Conservation (phyloP, 441 rosid genomes). For the Flueggea neowawraea region DNA sequence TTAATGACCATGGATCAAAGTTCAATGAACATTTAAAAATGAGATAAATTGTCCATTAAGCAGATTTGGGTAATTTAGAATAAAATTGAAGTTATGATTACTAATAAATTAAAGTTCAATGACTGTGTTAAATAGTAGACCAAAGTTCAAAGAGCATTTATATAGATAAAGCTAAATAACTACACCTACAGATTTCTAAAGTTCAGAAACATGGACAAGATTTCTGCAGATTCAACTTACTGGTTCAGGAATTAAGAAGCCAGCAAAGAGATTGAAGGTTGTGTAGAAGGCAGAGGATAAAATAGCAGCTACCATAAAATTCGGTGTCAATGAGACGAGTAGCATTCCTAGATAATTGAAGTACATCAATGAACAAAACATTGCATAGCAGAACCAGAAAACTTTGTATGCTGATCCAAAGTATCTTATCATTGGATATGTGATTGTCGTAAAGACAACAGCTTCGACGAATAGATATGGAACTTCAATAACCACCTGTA, state of each 20-base stretch:
- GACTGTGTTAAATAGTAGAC: too few relatives aligned
- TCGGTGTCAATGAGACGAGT: conserved; percentile 44
- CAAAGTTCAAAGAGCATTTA: too few relatives aligned
- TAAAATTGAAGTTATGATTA: too few relatives aligned
- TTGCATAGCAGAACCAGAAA: conserved; percentile 40
- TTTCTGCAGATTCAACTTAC: conserved; percentile 16
- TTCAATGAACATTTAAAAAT: too few relatives aligned
- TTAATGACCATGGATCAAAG: too few relatives aligned
- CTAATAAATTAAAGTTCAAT: too few relatives aligned
- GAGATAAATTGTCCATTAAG: too few relatives aligned
- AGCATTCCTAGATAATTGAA: conserved; percentile 54
- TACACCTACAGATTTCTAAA: too few relatives aligned
- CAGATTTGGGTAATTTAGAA: too few relatives aligned
- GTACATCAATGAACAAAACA: conserved; percentile 44
- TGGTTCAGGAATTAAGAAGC: conserved; percentile 54
- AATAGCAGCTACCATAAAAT: conserved; percentile 36
- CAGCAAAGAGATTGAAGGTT: conserved; percentile 50
- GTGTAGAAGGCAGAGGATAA: conserved; percentile 36
- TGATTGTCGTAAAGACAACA: conserved; percentile 29
- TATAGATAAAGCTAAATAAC: too few relatives aligned
- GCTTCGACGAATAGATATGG: conserved; percentile 46
- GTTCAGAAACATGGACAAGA: background rate
- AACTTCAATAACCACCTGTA: conserved; percentile 41
- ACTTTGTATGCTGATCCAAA: conserved; percentile 36
- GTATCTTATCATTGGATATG: conserved; percentile 51